phyloP scores from a whole-genome alignment of 352 stramenopile genomes.

The Thalassiosira livingstoniorum region DNA sequence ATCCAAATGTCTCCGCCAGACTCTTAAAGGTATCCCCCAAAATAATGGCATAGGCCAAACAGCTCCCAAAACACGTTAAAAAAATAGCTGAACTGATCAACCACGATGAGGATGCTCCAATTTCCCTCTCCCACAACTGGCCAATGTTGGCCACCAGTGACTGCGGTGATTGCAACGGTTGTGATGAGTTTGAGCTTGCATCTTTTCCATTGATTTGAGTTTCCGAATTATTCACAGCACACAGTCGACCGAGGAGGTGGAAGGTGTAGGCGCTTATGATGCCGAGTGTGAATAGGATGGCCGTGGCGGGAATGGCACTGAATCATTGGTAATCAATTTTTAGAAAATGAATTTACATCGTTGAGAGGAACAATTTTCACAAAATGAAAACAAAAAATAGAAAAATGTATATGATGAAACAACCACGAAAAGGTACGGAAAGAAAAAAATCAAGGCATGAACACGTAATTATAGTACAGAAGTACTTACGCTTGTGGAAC shows the following conservation, averaged over 20 bases:
- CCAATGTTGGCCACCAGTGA: conserved; percentile 73
- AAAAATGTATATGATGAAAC: neutral
- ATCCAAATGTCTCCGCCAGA: conserved; percentile 53
- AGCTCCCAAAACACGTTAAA: conserved; percentile 83
- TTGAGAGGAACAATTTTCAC: neutral
- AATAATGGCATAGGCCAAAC: conserved; percentile 87
- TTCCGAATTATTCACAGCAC: conserved; percentile 37
- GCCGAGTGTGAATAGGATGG: conserved; percentile 76
- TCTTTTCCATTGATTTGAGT: conserved; percentile 31
- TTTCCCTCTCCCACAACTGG: conserved; percentile 84
- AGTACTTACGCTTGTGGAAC: conserved; percentile 41
- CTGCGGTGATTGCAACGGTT: no score
- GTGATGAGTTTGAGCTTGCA: conserved; percentile 11
- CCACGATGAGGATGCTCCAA: conserved; percentile 74
- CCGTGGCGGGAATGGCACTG: conserved; percentile 66
- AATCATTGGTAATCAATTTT: conserved; percentile 1
- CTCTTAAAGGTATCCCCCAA: conserved; percentile 84
- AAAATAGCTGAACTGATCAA: conserved; percentile 79
- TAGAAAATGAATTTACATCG: neutral
- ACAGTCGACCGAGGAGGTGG: conserved; percentile 81
- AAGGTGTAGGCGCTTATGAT: conserved; percentile 87
- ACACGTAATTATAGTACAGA: neutral
- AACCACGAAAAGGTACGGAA: neutral
- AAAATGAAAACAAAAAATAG: neutral
- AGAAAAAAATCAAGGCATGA: neutral